Evolutionary conservation across 2,329 filamentous ascomycete genomes (phyloP).

Genomic region (Trichophyton mentagrophytes): DNA sequence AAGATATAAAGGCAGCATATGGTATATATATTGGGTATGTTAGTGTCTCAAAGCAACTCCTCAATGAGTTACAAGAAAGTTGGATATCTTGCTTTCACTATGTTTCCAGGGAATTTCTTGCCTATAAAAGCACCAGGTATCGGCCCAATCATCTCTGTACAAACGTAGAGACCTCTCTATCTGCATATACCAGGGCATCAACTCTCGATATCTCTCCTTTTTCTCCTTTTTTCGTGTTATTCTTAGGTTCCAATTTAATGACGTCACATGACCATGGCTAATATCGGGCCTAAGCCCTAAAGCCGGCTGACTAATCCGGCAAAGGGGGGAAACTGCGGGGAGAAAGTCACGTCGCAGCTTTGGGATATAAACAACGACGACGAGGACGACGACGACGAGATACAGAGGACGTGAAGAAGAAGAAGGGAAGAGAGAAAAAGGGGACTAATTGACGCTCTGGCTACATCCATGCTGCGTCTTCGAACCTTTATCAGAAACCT

Average conservation of each 20-base stretch:
- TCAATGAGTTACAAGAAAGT: too few relatives aligned
- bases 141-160: too few relatives aligned
- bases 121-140: too few relatives aligned
- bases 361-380: neutral
- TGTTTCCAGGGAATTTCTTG: too few relatives aligned
- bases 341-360: neutral
- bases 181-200: too few relatives aligned
- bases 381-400: neutral
- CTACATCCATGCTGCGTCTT: slow-evolving; percentile 9
- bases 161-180: too few relatives aligned
- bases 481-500: slow-evolving; percentile 6
- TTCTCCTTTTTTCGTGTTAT: neutral
- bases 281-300: neutral
- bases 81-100: too few relatives aligned
- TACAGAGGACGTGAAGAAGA: neutral
- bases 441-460: neutral
- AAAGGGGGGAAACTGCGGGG: neutral
- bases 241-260: neutral
- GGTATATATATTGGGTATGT: too few relatives aligned
- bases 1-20: too few relatives aligned
- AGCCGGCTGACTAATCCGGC: neutral
- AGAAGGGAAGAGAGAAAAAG: neutral
- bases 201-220: neutral
- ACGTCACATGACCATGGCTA: neutral
- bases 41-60: too few relatives aligned